A percentile compares a stretch with the other conserved stretches of the same genome.
phyloP scores from a whole-genome alignment of 1,284 basidiomycete species.

The Pseudozyma thailandica region DNA sequence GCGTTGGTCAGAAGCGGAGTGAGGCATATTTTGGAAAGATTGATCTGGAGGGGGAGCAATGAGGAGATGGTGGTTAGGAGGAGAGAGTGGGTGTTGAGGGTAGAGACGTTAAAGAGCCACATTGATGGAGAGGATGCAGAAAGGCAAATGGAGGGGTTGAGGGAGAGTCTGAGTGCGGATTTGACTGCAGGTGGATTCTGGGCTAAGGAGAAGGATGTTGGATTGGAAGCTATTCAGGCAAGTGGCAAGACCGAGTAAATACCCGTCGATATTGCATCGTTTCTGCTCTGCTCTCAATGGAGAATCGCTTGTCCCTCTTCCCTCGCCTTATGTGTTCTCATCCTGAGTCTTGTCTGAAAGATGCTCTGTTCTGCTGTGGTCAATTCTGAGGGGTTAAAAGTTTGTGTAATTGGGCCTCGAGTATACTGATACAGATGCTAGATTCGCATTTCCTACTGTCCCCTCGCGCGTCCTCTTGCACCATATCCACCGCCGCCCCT shows the following conservation, averaged over 20 bases:
- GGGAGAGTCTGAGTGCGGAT: background rate
- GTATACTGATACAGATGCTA: slow-evolving; percentile 43
- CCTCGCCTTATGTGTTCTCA: no score
- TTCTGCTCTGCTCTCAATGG: no score
- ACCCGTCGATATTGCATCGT: no score
- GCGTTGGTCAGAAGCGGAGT: slow-evolving; percentile 46
- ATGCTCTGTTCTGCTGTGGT: no score
- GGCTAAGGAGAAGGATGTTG: slow-evolving; percentile 40
- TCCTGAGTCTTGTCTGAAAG: no score
- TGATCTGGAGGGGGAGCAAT: slow-evolving; percentile 58
- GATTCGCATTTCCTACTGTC: no score
- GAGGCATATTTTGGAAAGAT: slow-evolving; percentile 56
- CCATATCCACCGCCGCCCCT: slow-evolving; percentile 20
- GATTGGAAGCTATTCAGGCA: slow-evolving; percentile 15
- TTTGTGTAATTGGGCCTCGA: no score
- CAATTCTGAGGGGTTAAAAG: no score
- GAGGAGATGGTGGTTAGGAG: slow-evolving; percentile 58
- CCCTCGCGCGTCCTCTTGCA: slow-evolving; percentile 35
- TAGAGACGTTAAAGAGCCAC: slow-evolving; percentile 34
- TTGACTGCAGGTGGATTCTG: slow-evolving; percentile 28
- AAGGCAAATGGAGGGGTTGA: background rate
- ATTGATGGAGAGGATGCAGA: slow-evolving; percentile 10
- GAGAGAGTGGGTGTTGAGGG: slow-evolving; percentile 57
- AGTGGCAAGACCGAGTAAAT: slow-evolving; percentile 28
- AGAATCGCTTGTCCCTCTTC: no score